These are phyloP conservation scores for Pinus tabuliformis DNA, from an alignment of 75 land plant genomes.

Conservation along the genomic window DNA sequence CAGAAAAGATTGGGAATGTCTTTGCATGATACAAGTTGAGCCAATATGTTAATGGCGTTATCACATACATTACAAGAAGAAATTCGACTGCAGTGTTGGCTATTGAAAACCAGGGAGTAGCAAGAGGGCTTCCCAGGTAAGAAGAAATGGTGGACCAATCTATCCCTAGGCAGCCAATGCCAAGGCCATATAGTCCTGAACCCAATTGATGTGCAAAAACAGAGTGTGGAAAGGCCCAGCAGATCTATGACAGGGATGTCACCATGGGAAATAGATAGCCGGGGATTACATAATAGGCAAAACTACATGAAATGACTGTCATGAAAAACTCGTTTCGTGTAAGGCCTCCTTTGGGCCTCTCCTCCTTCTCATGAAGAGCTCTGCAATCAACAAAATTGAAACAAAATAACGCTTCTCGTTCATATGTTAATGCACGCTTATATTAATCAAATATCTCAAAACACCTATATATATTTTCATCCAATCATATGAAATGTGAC, in stretches of 20 bases:
- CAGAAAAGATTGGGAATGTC: conserved; percentile 64
- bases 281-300: conserved; percentile 64
- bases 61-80: conserved; percentile 45
- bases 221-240: conserved; percentile 53
- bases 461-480: no score
- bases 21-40: conserved; percentile 55
- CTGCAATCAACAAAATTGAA: conserved; percentile 17
- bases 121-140: conserved; percentile 67
- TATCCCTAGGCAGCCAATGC: conserved; percentile 52
- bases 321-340: conserved; percentile 59
- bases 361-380: conserved; percentile 63
- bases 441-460: not conserved
- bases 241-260: conserved; percentile 64
- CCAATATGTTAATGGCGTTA: conserved; percentile 60
- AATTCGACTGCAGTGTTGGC: conserved; percentile 61
- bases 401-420: not conserved
- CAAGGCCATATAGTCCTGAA: conserved; percentile 66
- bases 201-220: conserved; percentile 71
- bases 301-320: conserved; percentile 52
- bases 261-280: conserved; percentile 65
- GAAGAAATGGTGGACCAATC: conserved; percentile 75
- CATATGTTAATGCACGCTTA: no score
- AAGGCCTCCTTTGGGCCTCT: conserved; percentile 38
- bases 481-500: no score
- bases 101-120: conserved; percentile 66